These are phyloP conservation scores for Hanseniaspora guilliermondii DNA, from an alignment of 805 yeast genomes.

Conservation along the genomic window DNA sequence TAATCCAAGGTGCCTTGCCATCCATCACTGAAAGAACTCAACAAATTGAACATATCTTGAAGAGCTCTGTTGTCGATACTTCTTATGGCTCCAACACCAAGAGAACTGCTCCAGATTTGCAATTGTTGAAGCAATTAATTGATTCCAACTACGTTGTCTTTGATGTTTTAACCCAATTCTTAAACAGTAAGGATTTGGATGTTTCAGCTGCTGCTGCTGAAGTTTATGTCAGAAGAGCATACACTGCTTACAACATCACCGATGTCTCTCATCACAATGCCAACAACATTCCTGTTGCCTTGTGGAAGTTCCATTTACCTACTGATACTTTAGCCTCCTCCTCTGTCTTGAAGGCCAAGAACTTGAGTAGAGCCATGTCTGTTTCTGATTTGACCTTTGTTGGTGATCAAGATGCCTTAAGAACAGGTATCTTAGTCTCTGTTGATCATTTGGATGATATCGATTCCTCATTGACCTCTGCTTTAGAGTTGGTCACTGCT, in stretches of 20 bases:
- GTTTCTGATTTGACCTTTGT: constrained; percentile 84
- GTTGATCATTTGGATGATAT: constrained; percentile 76
- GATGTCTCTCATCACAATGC: constrained; percentile 53
- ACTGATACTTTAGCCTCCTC: constrained; percentile 65
- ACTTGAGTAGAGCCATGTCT: constrained; percentile 76
- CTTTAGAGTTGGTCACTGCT: constrained; percentile 55
- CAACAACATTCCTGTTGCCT: constrained; percentile 51
- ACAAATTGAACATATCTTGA: constrained; percentile 90
- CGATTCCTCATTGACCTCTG: constrained; percentile 67
- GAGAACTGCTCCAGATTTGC: constrained; percentile 71
- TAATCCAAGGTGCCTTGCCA: constrained; percentile 93
- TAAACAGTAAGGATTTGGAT: constrained; percentile 70
- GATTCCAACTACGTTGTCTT: constrained; percentile 94
- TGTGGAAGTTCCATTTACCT: constrained; percentile 84
- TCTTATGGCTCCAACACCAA: constrained; percentile 74
- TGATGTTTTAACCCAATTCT: constrained; percentile 87
- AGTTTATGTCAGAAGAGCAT: constrained; percentile 91
- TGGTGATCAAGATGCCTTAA: constrained; percentile 62
- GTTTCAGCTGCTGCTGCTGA: constrained; percentile 94
- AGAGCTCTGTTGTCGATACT: constrained; percentile 79
- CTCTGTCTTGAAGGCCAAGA: constrained; percentile 37
- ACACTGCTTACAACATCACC: constrained; percentile 85
- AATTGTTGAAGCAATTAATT: constrained; percentile 75
- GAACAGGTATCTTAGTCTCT: constrained; percentile 78
- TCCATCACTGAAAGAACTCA: constrained; percentile 92